phyloP scores from a whole-genome alignment of 208 protist genomes.

The Phytomonas serpens region DNA sequence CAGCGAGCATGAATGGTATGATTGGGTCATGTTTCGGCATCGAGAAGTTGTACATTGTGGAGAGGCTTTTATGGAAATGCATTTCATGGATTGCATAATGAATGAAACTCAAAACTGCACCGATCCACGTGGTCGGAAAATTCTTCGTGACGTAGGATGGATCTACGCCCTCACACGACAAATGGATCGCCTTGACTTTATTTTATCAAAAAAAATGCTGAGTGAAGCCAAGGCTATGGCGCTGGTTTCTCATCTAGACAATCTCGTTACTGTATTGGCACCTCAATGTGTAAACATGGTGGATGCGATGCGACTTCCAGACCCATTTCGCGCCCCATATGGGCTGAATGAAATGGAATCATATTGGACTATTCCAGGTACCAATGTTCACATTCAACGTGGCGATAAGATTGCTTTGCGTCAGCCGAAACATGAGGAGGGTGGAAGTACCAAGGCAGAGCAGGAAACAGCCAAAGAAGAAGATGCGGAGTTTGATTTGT shows the following conservation, averaged over 20 bases:
- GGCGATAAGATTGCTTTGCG: slow-evolving; percentile 46
- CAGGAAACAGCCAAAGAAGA: slow-evolving; percentile 75
- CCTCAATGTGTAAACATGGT: slow-evolving; percentile 83
- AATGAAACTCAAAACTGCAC: slow-evolving; percentile 61
- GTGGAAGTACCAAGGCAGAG: slow-evolving; percentile 49
- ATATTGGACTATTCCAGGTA: slow-evolving; percentile 88
- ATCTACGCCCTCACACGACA: slow-evolving; percentile 74
- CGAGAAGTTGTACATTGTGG: slow-evolving; percentile 82
- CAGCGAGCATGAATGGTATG: slow-evolving; percentile 83
- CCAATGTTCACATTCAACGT: slow-evolving; percentile 70
- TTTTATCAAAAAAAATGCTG: slow-evolving; percentile 66
- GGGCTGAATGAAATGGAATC: slow-evolving; percentile 48
- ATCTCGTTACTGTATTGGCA: slow-evolving; percentile 79
- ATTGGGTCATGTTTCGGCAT: slow-evolving; percentile 85
- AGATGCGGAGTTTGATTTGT: slow-evolving; percentile 72
- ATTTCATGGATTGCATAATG: slow-evolving; percentile 72
- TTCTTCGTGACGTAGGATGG: slow-evolving; percentile 84
- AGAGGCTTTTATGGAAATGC: slow-evolving; percentile 87
- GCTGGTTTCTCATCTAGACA: slow-evolving; percentile 69
- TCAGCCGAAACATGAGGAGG: slow-evolving; percentile 12
- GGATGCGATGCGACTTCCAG: slow-evolving; percentile 67
- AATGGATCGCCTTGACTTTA: slow-evolving; percentile 70
- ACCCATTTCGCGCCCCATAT: slow-evolving; percentile 44
- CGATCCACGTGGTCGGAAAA: slow-evolving; percentile 72
- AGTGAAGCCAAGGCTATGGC: slow-evolving; percentile 51